These are phyloP conservation scores for Colletotrichum truncatum DNA, from an alignment of 2,329 filamentous ascomycete genomes.

Conservation along the genomic window DNA sequence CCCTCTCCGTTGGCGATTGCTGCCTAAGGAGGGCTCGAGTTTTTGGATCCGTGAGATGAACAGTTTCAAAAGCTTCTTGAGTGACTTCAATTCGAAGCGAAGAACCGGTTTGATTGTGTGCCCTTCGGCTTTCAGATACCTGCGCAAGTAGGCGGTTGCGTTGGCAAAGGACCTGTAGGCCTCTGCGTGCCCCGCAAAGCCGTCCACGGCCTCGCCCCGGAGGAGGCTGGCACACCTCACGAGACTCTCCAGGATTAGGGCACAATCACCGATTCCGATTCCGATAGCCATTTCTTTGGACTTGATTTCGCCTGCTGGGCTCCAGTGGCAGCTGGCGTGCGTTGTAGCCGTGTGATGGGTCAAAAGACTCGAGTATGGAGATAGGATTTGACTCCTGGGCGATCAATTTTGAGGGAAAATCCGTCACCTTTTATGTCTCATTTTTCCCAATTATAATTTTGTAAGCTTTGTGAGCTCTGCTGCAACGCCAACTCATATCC, in stretches of 20 bases:
- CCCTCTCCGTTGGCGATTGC: background rate
- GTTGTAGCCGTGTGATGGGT: background rate
- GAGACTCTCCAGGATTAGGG: background rate
- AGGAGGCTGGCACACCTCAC: background rate
- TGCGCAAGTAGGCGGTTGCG: background rate
- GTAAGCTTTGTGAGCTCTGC: background rate
- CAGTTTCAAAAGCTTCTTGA: background rate
- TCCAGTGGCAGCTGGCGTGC: background rate
- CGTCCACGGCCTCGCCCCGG: background rate
- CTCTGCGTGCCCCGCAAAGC: background rate
- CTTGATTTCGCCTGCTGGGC: background rate
- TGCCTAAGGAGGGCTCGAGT: background rate
- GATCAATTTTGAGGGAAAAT: background rate
- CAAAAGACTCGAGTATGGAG: background rate
- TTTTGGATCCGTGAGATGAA: background rate
- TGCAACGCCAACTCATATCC: background rate
- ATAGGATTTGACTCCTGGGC: background rate
- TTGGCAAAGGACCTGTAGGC: background rate
- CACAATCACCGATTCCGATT: background rate
- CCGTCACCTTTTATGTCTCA: background rate
- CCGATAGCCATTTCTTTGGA: background rate
- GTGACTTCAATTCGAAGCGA: background rate
- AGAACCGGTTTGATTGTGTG: background rate
- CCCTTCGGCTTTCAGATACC: background rate
- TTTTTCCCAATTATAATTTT: background rate